Evolutionary conservation across 1,139 yeast genomes (phyloP).

Genomic region (Yamadazyma buinensis): DNA sequence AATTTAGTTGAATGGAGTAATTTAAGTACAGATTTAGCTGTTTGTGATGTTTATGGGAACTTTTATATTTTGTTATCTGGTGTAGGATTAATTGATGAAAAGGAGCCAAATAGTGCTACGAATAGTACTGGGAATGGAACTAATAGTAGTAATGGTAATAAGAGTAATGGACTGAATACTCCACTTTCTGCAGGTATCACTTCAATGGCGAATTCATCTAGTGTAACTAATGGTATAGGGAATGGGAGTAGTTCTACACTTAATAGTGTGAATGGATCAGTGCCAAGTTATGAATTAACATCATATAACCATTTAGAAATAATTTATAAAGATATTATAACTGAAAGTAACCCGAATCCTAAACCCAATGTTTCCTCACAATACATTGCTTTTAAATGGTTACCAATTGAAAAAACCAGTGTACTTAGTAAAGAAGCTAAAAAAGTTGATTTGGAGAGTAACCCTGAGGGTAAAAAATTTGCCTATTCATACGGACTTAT

Average conservation of each 20-base stretch:
- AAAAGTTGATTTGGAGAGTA: constrained; percentile 13
- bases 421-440: constrained; percentile 52
- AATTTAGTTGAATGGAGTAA: constrained; percentile 45
- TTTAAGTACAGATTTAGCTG: constrained; percentile 51
- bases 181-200: not conserved
- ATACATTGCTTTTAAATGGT: constrained; percentile 62
- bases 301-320: constrained; percentile 46
- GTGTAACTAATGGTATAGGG: constrained; percentile 1
- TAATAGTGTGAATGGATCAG: not conserved
- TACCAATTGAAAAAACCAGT: constrained; percentile 62
- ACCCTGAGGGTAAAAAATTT: constrained; percentile 13
- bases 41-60: constrained; percentile 47
- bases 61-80: constrained; percentile 47
- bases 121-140: no score
- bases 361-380: constrained; percentile 18
- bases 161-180: not conserved
- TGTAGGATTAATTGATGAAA: constrained; percentile 31
- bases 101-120: constrained; percentile 5
- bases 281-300: constrained; percentile 41
- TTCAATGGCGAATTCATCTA: not conserved
- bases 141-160: constrained; percentile 1
- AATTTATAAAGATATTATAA: constrained; percentile 37
- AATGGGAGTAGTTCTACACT: not conserved
- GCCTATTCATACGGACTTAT: constrained; percentile 52
- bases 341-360: constrained; percentile 7